Evolutionary conservation across 371 early-diverging fungal genomes (phyloP), one percentile per base, ranked within the genome.

Genomic region (Blakeslea trispora): DNA sequence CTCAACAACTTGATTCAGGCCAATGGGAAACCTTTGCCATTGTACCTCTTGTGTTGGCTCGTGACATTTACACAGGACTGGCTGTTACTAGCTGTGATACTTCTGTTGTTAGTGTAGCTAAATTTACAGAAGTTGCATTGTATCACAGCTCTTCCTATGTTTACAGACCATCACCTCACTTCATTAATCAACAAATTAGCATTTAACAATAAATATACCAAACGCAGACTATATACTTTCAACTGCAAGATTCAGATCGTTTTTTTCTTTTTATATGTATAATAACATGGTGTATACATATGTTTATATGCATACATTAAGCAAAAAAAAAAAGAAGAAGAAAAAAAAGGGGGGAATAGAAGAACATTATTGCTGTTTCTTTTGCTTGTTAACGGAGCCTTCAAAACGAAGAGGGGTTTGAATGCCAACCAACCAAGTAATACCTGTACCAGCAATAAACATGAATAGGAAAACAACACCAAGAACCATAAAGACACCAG

Each of bases 401-500:
- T 79, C 79, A 37, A 72, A 72, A 44, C 69, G 74, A 56, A 69
- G 53, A 55, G 79, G 79, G 8, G 79, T 75, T 40, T 75, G 76
- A 34, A 79, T 79, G 24, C 68, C 65, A 22, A 53, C 59, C 6
- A 79, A 57, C 79, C 79, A 79, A 32, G 69, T 66, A 18, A 79
- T 53, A 23, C 79, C 79, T 40, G 69, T 61, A 9, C 67, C 66
- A 17, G 66, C 64, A 61, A 79, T 75, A 24, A 68, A 57, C 55
- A 79, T 45, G 35, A 79, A 68, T 4, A 74, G 47, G 9, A 69
- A 57, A 22, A 61, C 51, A n/a, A 75, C 68, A 49, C 61, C 71
- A 45, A 76, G 45, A 1, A 68, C 69, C 79, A 79, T 79, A 43
- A 76, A 76, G 15, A 79, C 66, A 37, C 68, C 79, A 55, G 79